Conservation (phyloP, 2,329 filamentous ascomycete genomes). For the Aureobasidium sp. region DNA sequence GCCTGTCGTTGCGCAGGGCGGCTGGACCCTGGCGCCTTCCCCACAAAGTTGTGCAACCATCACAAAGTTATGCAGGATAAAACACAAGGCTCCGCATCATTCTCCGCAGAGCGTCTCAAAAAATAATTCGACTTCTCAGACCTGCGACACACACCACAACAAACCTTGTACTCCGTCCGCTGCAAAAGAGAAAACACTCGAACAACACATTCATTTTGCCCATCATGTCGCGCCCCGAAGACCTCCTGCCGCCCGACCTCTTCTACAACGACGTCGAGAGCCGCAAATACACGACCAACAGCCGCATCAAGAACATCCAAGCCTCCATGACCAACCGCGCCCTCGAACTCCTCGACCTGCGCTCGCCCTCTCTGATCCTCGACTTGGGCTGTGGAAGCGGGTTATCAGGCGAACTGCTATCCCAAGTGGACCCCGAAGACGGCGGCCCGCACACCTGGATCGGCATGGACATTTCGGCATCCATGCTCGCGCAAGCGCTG, state of each 20-base stretch:
- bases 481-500: constrained; percentile 94
- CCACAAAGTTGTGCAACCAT: not conserved
- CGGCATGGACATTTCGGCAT: constrained; percentile 91
- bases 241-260: constrained; percentile 87
- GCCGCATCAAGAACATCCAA: constrained; percentile 92
- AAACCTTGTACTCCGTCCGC: not conserved
- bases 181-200: no score
- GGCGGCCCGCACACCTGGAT: constrained; percentile 90
- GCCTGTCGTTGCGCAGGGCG: not conserved
- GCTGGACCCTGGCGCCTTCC: not conserved
- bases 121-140: not conserved
- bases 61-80: not conserved
- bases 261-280: constrained; percentile 96
- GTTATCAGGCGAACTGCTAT: constrained; percentile 88
- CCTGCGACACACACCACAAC: not conserved
- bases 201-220: constrained; percentile 4
- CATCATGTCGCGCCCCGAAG: constrained; percentile 94
- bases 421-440: constrained; percentile 58
- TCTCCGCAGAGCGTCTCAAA: not conserved
- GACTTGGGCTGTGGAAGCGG: constrained; percentile 96
- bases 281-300: constrained; percentile 94
- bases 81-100: not conserved
- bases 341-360: constrained; percentile 80
- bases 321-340: constrained; percentile 90
- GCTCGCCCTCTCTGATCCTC: constrained; percentile 76